phyloP scores from a whole-genome alignment of 2,329 filamentous ascomycete species.

The Sporothrix luriei region DNA sequence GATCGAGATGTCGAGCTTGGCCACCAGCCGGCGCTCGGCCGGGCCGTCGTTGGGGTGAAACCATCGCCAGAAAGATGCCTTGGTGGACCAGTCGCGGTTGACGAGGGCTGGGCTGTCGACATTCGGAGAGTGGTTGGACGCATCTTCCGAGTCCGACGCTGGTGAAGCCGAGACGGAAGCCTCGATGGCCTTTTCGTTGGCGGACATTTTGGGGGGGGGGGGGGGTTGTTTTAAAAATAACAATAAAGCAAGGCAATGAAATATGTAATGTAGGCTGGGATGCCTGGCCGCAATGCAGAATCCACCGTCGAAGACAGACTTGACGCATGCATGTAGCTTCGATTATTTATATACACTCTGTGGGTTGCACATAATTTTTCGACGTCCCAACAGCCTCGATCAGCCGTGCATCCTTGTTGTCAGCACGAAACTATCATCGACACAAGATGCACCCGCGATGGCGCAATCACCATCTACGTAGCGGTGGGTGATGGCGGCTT shows the following conservation, averaged over 20 bases:
- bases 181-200: background rate
- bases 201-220: background rate
- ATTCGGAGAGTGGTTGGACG: background rate
- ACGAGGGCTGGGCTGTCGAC: background rate
- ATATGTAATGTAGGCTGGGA: background rate
- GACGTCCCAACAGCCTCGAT: background rate
- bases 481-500: background rate
- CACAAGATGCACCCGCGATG: conserved; percentile 22
- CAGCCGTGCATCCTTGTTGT: background rate
- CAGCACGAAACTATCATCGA: background rate
- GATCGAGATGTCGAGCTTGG: conserved; percentile 45
- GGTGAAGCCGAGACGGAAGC: background rate
- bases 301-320: too few species aligned
- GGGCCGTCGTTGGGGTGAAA: conserved; percentile 36
- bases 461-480: background rate
- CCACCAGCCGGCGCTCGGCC: conserved; percentile 42
- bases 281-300: too few species aligned
- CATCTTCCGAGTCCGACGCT: background rate
- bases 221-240: background rate
- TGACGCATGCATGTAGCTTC: background rate
- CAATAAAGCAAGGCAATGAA: background rate
- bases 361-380: too few species aligned
- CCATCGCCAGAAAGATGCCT: conserved; percentile 12
- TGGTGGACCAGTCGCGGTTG: conserved; percentile 13
- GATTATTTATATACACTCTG: conserved; percentile 7